Conservation (phyloP, 495 filamentous ascomycete species). For the Apiosordaria backusii region DNA sequence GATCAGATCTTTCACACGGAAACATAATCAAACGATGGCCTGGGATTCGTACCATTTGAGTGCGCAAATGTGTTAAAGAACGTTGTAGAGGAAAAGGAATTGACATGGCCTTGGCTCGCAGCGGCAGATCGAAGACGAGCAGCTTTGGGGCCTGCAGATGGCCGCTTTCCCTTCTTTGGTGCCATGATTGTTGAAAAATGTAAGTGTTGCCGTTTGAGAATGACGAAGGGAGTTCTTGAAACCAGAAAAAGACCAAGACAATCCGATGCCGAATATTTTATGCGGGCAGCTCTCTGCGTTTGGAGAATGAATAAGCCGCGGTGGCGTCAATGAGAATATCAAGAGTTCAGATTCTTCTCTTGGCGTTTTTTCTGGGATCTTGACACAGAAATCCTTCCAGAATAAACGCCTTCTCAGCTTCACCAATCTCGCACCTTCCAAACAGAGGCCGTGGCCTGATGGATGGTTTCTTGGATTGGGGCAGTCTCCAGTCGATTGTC, state of each 20-base stretch:
- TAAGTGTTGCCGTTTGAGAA: neutral
- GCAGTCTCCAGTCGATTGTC: neutral
- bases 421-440: neutral
- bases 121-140: slow-evolving; percentile 8
- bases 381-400: neutral
- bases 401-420: neutral
- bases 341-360: neutral
- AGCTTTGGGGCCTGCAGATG: slow-evolving; percentile 12
- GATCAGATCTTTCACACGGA: slow-evolving; percentile 2
- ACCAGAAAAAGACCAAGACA: neutral
- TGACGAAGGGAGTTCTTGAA: neutral
- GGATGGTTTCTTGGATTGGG: neutral
- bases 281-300: neutral
- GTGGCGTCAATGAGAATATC: neutral
- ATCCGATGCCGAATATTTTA: neutral
- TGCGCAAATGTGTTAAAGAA: neutral
- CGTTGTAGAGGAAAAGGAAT: slow-evolving; percentile 8
- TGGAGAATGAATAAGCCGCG: neutral
- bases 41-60: slow-evolving; percentile 17
- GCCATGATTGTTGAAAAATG: slow-evolving; percentile 14
- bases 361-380: neutral
- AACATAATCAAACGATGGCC: neutral
- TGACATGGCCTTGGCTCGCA: slow-evolving; percentile 4
- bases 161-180: slow-evolving; percentile 23
- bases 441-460: neutral